A percentile compares a stretch with the other conserved stretches of the same genome.
Evolutionary conservation across 1,139 yeast species (phyloP).

Genomic region (Suhomyces guaymorum): DNA sequence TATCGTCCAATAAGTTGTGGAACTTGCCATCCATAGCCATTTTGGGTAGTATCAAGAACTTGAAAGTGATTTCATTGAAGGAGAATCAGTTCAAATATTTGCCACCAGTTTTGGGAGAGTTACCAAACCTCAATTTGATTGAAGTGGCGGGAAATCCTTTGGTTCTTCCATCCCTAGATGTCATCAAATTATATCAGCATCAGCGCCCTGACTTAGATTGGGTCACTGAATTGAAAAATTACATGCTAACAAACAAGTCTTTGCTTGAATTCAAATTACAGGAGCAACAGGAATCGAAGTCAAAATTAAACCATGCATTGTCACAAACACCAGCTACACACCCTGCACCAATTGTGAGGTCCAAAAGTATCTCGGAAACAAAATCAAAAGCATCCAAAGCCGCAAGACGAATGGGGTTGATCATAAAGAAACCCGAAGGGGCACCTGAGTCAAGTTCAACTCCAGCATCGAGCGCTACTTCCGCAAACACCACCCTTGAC

Average conservation of each 20-base stretch:
- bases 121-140: constrained; percentile 57
- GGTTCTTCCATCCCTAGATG: constrained; percentile 47
- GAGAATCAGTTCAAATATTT: constrained; percentile 60
- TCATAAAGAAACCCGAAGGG: constrained; percentile 47
- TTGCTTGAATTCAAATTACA: constrained; percentile 23
- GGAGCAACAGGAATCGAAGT: constrained; percentile 14
- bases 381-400: constrained; percentile 60
- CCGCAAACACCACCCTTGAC: constrained; percentile 6
- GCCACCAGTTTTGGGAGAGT: constrained; percentile 56
- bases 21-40: constrained; percentile 35
- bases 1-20: constrained; percentile 57
- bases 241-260: constrained; percentile 34
- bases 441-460: constrained; percentile 8
- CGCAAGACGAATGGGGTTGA: constrained; percentile 65
- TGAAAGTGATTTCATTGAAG: constrained; percentile 63
- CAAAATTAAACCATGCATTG: constrained; percentile 8
- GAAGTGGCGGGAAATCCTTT: constrained; percentile 74
- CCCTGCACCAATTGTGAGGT: constrained; percentile 34
- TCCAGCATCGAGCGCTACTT: constrained; percentile 8
- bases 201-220: constrained; percentile 52
- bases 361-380: constrained; percentile 60
- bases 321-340: constrained; percentile 6
- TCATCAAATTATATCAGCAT: constrained; percentile 35
- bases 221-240: constrained; percentile 52
- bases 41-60: constrained; percentile 33